phyloP scores from a whole-genome alignment of 352 stramenopile species.

The Globisporangium camurandrum region DNA sequence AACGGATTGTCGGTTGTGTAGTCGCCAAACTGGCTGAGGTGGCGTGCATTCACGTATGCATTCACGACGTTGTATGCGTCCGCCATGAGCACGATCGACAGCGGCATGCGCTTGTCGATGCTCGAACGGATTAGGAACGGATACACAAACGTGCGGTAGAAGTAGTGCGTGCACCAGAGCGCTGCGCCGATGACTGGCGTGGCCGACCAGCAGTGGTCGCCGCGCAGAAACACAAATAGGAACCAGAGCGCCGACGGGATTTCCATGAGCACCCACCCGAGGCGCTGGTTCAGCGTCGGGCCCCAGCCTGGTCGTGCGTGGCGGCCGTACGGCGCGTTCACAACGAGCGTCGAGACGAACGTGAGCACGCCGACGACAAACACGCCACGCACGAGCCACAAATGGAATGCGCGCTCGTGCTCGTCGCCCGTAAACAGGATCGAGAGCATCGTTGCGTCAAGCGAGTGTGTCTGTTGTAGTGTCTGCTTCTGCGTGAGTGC shows the following conservation, averaged over 20 bases:
- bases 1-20: constrained; percentile 32
- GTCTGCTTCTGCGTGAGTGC: background rate
- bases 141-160: constrained; percentile 64
- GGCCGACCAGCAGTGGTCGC: constrained; percentile 23
- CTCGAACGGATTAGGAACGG: constrained; percentile 55
- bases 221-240: constrained; percentile 32
- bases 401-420: constrained; percentile 40
- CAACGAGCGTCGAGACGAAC: constrained; percentile 33
- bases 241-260: constrained; percentile 58
- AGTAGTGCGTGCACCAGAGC: constrained; percentile 60
- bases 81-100: constrained; percentile 41
- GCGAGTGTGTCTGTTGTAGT: background rate
- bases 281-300: constrained; percentile 35
- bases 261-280: constrained; percentile 75
- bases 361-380: constrained; percentile 51
- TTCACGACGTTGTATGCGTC: constrained; percentile 70
- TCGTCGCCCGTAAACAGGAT: constrained; percentile 7
- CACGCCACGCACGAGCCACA: constrained; percentile 39
- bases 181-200: constrained; percentile 39
- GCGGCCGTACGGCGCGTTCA: constrained; percentile 61
- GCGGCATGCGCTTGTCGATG: constrained; percentile 49
- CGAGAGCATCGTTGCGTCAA: background rate
- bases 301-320: constrained; percentile 49
- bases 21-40: constrained; percentile 52
- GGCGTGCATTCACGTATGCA: constrained; percentile 60